phyloP scores from a whole-genome alignment of 2,329 filamentous ascomycete species.

The Pyricularia pennisetigena region DNA sequence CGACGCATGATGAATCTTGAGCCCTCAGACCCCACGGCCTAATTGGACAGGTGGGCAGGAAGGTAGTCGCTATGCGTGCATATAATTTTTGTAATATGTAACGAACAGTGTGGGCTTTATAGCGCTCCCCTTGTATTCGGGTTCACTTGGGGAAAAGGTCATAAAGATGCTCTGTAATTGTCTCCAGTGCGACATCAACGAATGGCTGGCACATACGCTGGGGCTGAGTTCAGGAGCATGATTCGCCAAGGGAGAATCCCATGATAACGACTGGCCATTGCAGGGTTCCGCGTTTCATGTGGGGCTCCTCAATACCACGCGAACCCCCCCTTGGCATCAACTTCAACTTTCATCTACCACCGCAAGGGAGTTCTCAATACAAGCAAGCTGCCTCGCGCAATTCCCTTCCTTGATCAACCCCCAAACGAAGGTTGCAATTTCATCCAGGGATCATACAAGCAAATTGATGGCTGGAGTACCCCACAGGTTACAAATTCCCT shows the following conservation, averaged over 20 bases:
- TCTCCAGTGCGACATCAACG: not conserved
- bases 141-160: not conserved
- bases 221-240: not conserved
- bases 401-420: not conserved
- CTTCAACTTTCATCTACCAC: not conserved
- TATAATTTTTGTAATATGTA: no score
- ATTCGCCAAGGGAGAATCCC: not conserved
- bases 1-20: no score
- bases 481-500: not conserved
- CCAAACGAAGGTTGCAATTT: not conserved
- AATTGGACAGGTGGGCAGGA: no score
- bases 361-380: not conserved
- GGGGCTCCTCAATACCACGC: not conserved
- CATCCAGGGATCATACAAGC: not conserved
- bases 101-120: no score
- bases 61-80: no score
- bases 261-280: not conserved
- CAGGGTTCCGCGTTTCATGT: not conserved
- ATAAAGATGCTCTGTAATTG: not conserved
- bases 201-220: not conserved
- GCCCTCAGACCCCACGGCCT: no score
- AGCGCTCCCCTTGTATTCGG: not conserved
- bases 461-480: not conserved
- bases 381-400: not conserved
- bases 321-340: not conserved